A percentile compares a stretch with the other conserved stretches of the same genome.
phyloP scores from a whole-genome alignment of 2,329 filamentous ascomycete genomes.

The Aspergillus hiratsukae region DNA sequence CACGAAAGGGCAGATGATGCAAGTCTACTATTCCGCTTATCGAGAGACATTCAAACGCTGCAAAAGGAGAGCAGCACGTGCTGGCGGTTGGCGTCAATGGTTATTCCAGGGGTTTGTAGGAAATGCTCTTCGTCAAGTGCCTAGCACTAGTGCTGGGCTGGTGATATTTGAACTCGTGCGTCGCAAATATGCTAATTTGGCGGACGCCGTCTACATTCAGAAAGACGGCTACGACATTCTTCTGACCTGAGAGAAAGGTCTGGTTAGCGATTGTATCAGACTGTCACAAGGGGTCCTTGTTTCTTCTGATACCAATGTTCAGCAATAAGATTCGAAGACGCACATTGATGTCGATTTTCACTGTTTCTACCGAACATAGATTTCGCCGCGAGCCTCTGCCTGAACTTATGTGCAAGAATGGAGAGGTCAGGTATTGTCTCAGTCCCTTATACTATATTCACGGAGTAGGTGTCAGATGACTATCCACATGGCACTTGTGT shows the following conservation, averaged over 20 bases:
- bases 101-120: slow-evolving; percentile 55
- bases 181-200: slow-evolving; percentile 53
- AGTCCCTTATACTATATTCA: not conserved
- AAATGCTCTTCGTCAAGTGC: slow-evolving; percentile 56
- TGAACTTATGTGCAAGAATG: not conserved
- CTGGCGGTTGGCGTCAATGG: slow-evolving; percentile 53
- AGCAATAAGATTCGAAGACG: not conserved
- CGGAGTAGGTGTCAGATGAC: not conserved
- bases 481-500: not conserved
- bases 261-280: not conserved
- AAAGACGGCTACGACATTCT: slow-evolving; percentile 61
- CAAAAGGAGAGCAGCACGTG: slow-evolving; percentile 45
- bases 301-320: not conserved
- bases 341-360: not conserved
- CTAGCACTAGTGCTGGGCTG: slow-evolving; percentile 60
- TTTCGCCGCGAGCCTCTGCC: not conserved
- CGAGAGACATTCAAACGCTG: slow-evolving; percentile 56
- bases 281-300: not conserved
- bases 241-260: slow-evolving; percentile 38
- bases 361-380: not conserved
- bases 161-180: slow-evolving; percentile 63
- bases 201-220: slow-evolving; percentile 51
- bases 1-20: slow-evolving; percentile 42
- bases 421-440: not conserved
- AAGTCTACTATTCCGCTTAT: slow-evolving; percentile 57